phyloP scores from a whole-genome alignment of 2,329 filamentous ascomycete genomes.

The Penicillium sp. region DNA sequence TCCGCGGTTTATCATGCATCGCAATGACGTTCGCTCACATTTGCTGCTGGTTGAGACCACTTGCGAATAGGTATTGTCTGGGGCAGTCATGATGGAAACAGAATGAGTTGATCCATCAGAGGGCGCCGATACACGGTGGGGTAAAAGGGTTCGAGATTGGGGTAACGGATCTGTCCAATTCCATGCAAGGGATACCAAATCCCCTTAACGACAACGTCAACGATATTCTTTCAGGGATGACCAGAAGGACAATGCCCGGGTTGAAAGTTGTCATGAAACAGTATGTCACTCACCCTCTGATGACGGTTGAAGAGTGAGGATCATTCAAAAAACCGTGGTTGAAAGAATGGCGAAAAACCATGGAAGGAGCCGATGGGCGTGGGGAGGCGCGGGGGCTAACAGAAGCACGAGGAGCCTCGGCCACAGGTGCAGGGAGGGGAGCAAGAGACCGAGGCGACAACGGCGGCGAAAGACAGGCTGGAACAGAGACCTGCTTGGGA shows the following conservation, averaged over 20 bases:
- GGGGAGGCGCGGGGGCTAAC: constrained; percentile 19
- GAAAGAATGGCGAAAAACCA: constrained; percentile 27
- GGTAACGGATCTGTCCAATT: constrained; percentile 14
- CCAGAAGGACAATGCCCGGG: constrained; percentile 10
- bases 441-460: constrained; percentile 27
- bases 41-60: constrained; percentile 10
- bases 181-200: constrained; percentile 14
- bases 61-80: not conserved
- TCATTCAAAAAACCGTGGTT: constrained; percentile 25
- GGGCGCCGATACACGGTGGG: constrained; percentile 17
- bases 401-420: constrained; percentile 12
- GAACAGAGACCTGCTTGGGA: constrained; percentile 11
- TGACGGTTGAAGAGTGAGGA: constrained; percentile 26
- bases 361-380: constrained; percentile 21
- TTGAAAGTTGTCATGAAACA: constrained; percentile 18
- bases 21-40: constrained; percentile 23
- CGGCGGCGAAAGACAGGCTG: constrained; percentile 24
- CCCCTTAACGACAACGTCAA: constrained; percentile 24
- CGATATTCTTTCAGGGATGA: constrained; percentile 7
- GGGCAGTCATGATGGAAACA: not conserved
- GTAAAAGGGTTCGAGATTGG: constrained; percentile 15
- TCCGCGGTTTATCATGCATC: constrained; percentile 39
- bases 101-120: constrained; percentile 12
- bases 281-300: constrained; percentile 28
- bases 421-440: constrained; percentile 9